Evolutionary conservation across 768 basidiomycete genomes (phyloP).

Genomic region (Leccinum pellstonianum): DNA sequence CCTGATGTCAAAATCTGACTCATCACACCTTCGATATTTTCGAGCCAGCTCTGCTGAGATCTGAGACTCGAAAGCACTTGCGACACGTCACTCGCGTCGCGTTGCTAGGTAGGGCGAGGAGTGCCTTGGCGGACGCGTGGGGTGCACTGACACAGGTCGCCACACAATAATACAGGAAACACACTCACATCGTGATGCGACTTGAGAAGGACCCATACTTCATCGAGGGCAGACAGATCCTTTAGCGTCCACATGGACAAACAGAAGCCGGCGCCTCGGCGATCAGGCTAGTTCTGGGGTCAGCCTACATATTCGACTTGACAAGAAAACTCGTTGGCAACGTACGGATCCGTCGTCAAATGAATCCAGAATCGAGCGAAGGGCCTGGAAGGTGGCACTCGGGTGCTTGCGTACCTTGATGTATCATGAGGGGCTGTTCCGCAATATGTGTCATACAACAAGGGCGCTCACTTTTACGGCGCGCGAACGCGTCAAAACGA

Average conservation of each 20-base stretch:
- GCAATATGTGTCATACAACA: not conserved
- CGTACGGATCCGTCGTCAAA: slow-evolving; percentile 24
- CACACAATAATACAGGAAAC: not conserved
- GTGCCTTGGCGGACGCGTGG: slow-evolving; percentile 7
- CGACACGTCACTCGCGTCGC: not conserved
- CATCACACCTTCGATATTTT: slow-evolving; percentile 8
- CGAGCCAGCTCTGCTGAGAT: slow-evolving; percentile 2
- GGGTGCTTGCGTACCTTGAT: slow-evolving; percentile 28
- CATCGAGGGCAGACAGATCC: slow-evolving; percentile 35
- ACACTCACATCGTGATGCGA: slow-evolving; percentile 60
- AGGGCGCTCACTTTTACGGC: slow-evolving; percentile 47
- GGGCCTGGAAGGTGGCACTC: slow-evolving; percentile 21
- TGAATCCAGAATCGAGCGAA: slow-evolving; percentile 27
- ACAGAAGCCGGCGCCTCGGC: slow-evolving; percentile 25
- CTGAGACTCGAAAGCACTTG: not conserved
- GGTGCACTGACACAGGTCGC: not conserved
- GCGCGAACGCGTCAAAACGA: slow-evolving; percentile 50
- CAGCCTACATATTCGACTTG: slow-evolving; percentile 4
- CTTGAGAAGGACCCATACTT: slow-evolving; percentile 56
- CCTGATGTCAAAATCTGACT: slow-evolving; percentile 22
- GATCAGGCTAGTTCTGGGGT: slow-evolving; percentile 15
- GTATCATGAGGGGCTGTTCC: not conserved
- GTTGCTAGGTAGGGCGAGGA: not conserved
- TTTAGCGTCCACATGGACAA: slow-evolving; percentile 50
- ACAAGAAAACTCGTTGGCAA: not conserved